Conservation (phyloP, 371 early-diverging fungal species). For the Mortierella sp. region DNA sequence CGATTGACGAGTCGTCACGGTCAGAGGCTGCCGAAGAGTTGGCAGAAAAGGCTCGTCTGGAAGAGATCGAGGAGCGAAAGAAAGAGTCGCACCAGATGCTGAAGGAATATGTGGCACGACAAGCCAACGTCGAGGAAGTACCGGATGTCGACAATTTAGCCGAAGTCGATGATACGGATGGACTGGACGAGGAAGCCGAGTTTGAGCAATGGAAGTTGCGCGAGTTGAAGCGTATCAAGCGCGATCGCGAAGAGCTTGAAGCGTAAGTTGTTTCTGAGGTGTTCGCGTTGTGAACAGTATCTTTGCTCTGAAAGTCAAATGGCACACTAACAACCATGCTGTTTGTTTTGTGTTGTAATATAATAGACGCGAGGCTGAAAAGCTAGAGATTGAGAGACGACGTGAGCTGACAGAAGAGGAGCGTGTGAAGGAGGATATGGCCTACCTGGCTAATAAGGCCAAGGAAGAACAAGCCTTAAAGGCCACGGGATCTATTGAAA, state of each 20-base stretch:
- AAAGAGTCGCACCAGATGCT: constrained; percentile 83
- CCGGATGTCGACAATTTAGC: constrained; percentile 47
- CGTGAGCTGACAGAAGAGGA: constrained; percentile 89
- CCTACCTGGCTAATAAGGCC: constrained; percentile 68
- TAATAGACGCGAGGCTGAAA: constrained; percentile 78
- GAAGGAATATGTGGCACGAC: constrained; percentile 78
- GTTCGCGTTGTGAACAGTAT: constrained; percentile 3
- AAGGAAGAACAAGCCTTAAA: constrained; percentile 65
- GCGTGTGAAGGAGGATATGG: constrained; percentile 77
- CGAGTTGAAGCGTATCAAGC: constrained; percentile 90
- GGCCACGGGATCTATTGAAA: constrained; percentile 75
- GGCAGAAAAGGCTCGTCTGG: constrained; percentile 68
- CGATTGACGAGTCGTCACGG: constrained; percentile 75
- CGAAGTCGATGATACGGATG: constrained; percentile 94
- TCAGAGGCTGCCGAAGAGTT: constrained; percentile 72
- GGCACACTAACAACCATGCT: no score
- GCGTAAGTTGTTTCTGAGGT: constrained; percentile 65
- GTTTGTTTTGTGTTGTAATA: neutral
- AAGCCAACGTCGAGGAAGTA: constrained; percentile 63
- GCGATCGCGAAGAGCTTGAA: constrained; percentile 86
- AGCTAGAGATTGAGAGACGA: constrained; percentile 85
- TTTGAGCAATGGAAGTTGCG: constrained; percentile 94
- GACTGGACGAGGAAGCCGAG: constrained; percentile 88
- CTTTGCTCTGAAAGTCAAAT: neutral
- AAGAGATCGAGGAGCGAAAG: constrained; percentile 76